Conservation (phyloP, 202 grass and related monocot species). For the Elaeis oleifera region DNA sequence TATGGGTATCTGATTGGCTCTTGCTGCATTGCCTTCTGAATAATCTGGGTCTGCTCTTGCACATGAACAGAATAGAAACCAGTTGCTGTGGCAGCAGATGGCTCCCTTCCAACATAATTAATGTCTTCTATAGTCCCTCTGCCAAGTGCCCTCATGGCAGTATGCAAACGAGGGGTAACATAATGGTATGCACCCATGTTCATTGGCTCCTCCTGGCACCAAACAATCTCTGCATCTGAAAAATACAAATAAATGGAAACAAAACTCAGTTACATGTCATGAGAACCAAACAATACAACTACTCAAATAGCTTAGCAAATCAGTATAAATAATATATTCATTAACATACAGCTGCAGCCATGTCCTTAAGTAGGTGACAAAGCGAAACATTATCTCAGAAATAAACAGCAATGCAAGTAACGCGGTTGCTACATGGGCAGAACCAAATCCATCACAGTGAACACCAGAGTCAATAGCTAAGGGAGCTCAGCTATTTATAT, state of each 20-base stretch:
- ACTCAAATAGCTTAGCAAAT: too few species aligned
- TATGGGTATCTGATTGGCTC: constrained; percentile 45
- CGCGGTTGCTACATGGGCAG: too few species aligned
- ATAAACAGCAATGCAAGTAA: too few species aligned
- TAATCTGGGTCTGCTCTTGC: constrained; percentile 71
- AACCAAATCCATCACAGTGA: too few species aligned
- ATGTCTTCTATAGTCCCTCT: constrained; percentile 71
- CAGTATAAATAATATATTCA: too few species aligned
- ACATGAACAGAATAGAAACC: constrained; percentile 69
- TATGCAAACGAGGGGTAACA: constrained; percentile 64
- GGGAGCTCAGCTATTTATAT: too few species aligned
- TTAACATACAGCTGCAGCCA: too few species aligned
- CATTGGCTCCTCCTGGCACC: constrained; percentile 99
- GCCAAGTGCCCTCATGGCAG: constrained; percentile 51
- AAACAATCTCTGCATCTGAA: constrained; percentile 89
- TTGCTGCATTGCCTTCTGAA: constrained; percentile 66
- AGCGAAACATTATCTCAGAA: too few species aligned
- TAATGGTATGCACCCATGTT: constrained; percentile 91
- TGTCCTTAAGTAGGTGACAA: too few species aligned
- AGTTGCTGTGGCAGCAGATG: constrained; percentile 80
- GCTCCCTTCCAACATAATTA: constrained; percentile 63
- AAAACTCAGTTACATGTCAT: too few species aligned
- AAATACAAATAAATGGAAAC: constrained; percentile 21
- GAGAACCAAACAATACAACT: too few species aligned
- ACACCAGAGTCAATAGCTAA: too few species aligned